Conservation (phyloP, 306 rosid species). For the Cicer yamashitae region DNA sequence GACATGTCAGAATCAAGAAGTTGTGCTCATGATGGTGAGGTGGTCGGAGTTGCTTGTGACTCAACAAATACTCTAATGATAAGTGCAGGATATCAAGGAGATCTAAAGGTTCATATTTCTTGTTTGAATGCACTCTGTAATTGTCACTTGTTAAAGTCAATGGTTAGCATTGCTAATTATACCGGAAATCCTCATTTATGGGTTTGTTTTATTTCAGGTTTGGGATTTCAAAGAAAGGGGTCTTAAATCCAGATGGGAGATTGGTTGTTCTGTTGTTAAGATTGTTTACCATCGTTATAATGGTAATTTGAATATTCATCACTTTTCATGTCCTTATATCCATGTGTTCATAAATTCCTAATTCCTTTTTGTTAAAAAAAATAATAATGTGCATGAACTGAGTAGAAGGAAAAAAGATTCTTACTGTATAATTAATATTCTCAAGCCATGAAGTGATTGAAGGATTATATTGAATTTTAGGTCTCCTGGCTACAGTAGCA, state of each 20-base stretch:
- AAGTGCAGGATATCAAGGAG: slow-evolving; percentile 92
- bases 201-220: slow-evolving; percentile 58
- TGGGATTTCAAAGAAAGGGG: slow-evolving; percentile 86
- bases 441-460: slow-evolving; percentile 32
- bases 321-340: slow-evolving; percentile 23
- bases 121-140: slow-evolving; percentile 14
- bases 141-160: neutral
- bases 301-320: slow-evolving; percentile 55
- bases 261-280: slow-evolving; percentile 71
- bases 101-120: slow-evolving; percentile 70
- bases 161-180: slow-evolving; percentile 29
- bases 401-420: slow-evolving; percentile 23
- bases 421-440: slow-evolving; percentile 16
- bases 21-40: slow-evolving; percentile 88
- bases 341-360: slow-evolving; percentile 17
- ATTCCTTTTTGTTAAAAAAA: slow-evolving; percentile 1
- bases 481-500: slow-evolving; percentile 86
- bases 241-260: slow-evolving; percentile 79
- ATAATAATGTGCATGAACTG: slow-evolving; percentile 2
- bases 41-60: slow-evolving; percentile 95
- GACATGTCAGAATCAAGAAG: slow-evolving; percentile 62
- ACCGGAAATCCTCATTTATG: slow-evolving; percentile 35
- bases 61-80: slow-evolving; percentile 87
- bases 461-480: slow-evolving; percentile 54
- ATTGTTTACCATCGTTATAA: slow-evolving; percentile 84